phyloP scores from a whole-genome alignment of 2,329 filamentous ascomycete species.

The Cladosporium phlei region DNA sequence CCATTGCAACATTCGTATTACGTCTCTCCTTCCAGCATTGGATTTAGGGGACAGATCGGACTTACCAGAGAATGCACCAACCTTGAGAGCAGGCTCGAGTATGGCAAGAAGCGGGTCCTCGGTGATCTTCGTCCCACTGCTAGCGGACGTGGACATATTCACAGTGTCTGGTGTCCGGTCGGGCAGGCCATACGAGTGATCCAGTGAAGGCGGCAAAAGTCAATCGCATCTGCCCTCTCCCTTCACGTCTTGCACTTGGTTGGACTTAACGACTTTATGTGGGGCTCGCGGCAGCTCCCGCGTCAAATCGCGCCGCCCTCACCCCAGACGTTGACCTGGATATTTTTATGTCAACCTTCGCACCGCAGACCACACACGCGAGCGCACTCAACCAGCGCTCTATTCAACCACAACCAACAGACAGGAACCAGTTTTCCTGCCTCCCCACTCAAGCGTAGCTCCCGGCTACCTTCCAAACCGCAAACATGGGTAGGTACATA shows the following conservation, averaged over 20 bases:
- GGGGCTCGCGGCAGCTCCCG: no score
- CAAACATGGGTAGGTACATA: slow-evolving; percentile 55
- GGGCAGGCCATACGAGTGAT: background rate
- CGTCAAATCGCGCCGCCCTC: no score
- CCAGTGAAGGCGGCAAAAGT: background rate
- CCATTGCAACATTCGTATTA: no score
- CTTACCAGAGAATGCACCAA: slow-evolving; percentile 32
- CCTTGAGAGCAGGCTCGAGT: slow-evolving; percentile 29
- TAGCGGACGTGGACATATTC: slow-evolving; percentile 3
- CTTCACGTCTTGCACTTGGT: no score
- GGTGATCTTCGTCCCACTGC: background rate
- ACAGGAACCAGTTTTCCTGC: slow-evolving; percentile 11
- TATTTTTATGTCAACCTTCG: background rate
- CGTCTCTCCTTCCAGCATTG: no score
- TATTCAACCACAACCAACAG: background rate
- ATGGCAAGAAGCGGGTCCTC: slow-evolving; percentile 22
- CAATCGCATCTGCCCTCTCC: no score
- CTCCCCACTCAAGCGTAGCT: slow-evolving; percentile 6
- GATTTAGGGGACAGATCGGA: no score
- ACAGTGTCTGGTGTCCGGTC: no score
- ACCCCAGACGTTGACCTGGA: no score
- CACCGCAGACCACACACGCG: background rate
- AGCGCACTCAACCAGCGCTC: slow-evolving; percentile 7
- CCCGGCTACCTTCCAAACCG: slow-evolving; percentile 30
- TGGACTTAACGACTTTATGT: no score